Evolutionary conservation across 768 basidiomycete genomes (phyloP), one percentile per base, ranked within the genome.

Genomic region (Infundibulicybe gibba): DNA sequence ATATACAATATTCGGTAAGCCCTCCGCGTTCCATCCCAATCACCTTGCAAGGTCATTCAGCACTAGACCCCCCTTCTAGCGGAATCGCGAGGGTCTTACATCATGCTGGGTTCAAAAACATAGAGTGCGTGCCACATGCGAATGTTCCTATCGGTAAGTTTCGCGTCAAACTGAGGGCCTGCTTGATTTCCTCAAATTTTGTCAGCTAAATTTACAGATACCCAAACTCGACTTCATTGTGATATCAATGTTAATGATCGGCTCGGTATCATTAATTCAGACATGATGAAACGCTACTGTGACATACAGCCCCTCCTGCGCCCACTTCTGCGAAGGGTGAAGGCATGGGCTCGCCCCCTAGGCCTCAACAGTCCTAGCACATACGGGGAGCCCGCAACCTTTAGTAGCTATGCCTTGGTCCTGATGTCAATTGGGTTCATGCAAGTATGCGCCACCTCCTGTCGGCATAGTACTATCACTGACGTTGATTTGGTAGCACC

Each of bases 191-290:
- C 25, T 25, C 8, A 25, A 25, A 4, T n/a, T 30, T 15, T 17
- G 33, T 8, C 53, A 83, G 82, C 83, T 25, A 79, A 76, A 53
- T 77, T 77, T 50, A 54, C 40, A n/a, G 77, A 82, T 50, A 66
- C 61, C 1, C n/a, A 8, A 2, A 74, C 72, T 0, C 57, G 60
- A 13, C 49, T 80, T 16, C 46, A 68, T 1, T 72, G 77, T 49
- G 83, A 85, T 50, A 62, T 87, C 52, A 83, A 82, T 54, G 67
- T 82, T 47, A 87, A 88, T 55, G 74, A 81, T 21, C 77, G 74
- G 5, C 67, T 85, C 1, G 85, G 84, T 1, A 45, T 72, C 2
- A 49, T 66, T 32, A 82, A 79, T 50, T 79, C 82, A 0, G 49
- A 62, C 3, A 61, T 87, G 44, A 62, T 87, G 47, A 64, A 61